These are phyloP conservation scores for Colletotrichum plurivorum DNA, from an alignment of 2,329 filamentous ascomycete genomes.

Conservation along the genomic window DNA sequence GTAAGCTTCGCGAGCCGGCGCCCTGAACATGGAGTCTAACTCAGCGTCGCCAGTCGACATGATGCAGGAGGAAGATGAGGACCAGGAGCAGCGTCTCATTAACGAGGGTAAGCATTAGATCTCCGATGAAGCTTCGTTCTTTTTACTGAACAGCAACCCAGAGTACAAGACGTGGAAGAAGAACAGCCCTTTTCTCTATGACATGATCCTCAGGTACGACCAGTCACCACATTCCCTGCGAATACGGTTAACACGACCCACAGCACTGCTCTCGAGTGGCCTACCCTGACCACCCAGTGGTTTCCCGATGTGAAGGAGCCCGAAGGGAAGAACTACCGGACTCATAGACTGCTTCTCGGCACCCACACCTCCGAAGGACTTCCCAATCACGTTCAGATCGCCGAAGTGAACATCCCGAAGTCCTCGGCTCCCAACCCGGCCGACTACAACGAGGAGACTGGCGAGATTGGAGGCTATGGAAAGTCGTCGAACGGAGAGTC, in stretches of 20 bases:
- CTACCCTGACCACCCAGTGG: slow-evolving; percentile 97
- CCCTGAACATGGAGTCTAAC: slow-evolving; percentile 37
- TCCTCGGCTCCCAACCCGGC: slow-evolving; percentile 79
- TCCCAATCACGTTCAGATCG: slow-evolving; percentile 94
- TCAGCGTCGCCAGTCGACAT: slow-evolving; percentile 56
- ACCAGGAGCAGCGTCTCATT: slow-evolving; percentile 87
- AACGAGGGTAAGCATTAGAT: slow-evolving; percentile 80
- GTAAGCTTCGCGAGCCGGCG: slow-evolving; percentile 48
- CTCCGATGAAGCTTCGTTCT: background rate
- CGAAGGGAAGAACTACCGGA: slow-evolving; percentile 87
- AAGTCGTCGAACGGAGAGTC: slow-evolving; percentile 73
- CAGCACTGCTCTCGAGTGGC: slow-evolving; percentile 95
- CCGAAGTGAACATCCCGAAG: slow-evolving; percentile 93
- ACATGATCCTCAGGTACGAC: slow-evolving; percentile 88
- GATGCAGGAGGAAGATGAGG: slow-evolving; percentile 78
- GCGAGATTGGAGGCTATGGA: slow-evolving; percentile 94
- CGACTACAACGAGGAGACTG: slow-evolving; percentile 92
- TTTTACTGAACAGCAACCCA: slow-evolving; percentile 51
- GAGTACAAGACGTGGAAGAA: slow-evolving; percentile 99
- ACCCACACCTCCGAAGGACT: slow-evolving; percentile 92
- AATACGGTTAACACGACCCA: slow-evolving; percentile 16
- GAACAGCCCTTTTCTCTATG: slow-evolving; percentile 98
- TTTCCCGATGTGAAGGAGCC: slow-evolving; percentile 93
- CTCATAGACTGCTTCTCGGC: slow-evolving; percentile 91
- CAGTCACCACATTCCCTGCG: background rate